Conservation (phyloP, 768 basidiomycete genomes). For the Russula vinacea region DNA sequence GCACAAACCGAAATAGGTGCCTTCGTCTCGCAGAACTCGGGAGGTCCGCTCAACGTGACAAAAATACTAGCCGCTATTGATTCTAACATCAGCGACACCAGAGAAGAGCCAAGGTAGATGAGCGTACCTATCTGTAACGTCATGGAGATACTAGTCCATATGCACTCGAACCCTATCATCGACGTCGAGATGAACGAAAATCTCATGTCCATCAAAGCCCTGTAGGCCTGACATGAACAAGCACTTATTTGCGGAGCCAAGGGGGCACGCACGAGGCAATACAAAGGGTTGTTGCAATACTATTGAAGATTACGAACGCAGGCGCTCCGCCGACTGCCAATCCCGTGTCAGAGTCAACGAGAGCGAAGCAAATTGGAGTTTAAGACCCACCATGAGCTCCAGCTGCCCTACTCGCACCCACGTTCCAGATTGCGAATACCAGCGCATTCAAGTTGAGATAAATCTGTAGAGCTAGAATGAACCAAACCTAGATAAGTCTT, state of each 20-base stretch:
- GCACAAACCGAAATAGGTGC: conserved; percentile 32
- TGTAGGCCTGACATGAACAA: conserved; percentile 40
- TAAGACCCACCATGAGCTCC: conserved; percentile 11
- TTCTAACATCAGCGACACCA: conserved; percentile 3
- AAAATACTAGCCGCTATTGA: conserved; percentile 48
- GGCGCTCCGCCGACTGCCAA: conserved; percentile 9
- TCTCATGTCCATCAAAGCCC: conserved; percentile 40
- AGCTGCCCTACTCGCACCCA: conserved; percentile 20
- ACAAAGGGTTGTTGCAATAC: conserved; percentile 35
- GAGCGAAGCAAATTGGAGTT: neutral
- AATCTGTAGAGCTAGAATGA: conserved; percentile 42
- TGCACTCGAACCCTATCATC: conserved; percentile 51
- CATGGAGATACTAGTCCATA: conserved; percentile 51
- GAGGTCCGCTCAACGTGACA: conserved; percentile 45
- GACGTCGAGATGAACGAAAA: conserved; percentile 41
- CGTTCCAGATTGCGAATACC: conserved; percentile 27
- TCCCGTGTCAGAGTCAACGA: neutral
- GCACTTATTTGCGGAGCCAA: conserved; percentile 41
- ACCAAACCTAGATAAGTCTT: conserved; percentile 36
- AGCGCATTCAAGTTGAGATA: conserved; percentile 33
- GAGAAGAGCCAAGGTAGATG: conserved; percentile 4
- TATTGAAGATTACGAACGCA: conserved; percentile 15
- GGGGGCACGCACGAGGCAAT: conserved; percentile 39
- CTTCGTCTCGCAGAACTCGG: conserved; percentile 37
- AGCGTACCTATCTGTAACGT: conserved; percentile 46